Base-by-base conservation (phyloP, 2,329 filamentous ascomycete genomes). In the Botrytis hyacinthi region DNA sequence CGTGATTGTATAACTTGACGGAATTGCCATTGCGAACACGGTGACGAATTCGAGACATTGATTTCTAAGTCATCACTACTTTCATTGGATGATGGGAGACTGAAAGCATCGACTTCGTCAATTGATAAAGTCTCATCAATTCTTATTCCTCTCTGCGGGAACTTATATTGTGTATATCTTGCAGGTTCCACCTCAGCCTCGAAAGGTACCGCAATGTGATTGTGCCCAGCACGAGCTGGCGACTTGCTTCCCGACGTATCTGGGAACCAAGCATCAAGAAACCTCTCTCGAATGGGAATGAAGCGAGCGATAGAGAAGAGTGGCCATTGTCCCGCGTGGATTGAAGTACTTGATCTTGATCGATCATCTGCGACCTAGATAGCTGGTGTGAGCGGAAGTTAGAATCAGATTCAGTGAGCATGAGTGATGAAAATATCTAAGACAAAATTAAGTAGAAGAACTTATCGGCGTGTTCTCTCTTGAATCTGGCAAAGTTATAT, bases 401-500 rank as follows among this genome's bases (percentile, higher is more conserved):
- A 20, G 16, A n/a, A 67, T 54, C 26, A 35, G n/a, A 40, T 6
- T 12, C 7, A 12, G 16, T 20, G 32, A 54, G 22, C 54, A 29
- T 26, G 46, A 12, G 10, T 10, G 32, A 54, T 29, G 4, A 20
- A 6, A 3, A 60, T 54, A 3, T 9, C 8, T 1, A 1, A 5
- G 2, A 18, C 18, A n/a, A 37, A 51, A 67, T 18, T 4, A 40
- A 54, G 37, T 10, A n/a, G 26, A 35, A 22, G 22, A 37, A 40
- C 1, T 54, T 40, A 54, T n/a, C 14, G 2, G 26, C 4, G 3
- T 29, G 6, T 54, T 40, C 10, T 40, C 10, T 20, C 14, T 16
- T 10, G 0, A 16, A n/a, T 4, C 4, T 6, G 29, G 14, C 20
- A 40, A 1, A 16, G 2, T 1, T 14, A 0, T 29, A 26, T 54